A percentile compares a stretch with the other conserved stretches of the same genome.
Conservation (phyloP, 2,329 filamentous ascomycete species). For the Leptographium galeiforme region DNA sequence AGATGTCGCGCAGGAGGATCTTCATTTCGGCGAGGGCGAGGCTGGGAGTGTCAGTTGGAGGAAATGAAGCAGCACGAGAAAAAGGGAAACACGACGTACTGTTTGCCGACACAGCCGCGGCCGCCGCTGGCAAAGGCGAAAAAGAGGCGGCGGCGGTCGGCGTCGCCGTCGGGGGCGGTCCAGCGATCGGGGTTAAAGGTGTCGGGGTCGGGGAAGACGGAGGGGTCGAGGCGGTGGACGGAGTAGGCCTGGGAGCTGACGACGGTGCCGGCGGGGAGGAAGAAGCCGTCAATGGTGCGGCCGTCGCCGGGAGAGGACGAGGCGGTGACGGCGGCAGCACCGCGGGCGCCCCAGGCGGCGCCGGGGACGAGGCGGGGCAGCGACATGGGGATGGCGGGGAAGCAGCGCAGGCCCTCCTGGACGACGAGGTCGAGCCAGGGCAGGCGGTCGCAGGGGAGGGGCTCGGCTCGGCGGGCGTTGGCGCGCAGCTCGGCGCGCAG, state of each 20-base stretch:
- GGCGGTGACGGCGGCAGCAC: neutral
- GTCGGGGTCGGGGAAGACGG: conserved; percentile 69
- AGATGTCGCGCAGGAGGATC: conserved; percentile 47
- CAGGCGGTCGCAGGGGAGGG: conserved; percentile 31
- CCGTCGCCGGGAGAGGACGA: conserved; percentile 18
- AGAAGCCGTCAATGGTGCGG: conserved; percentile 39
- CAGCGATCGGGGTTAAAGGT: conserved; percentile 70
- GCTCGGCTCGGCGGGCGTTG: neutral
- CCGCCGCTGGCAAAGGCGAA: conserved; percentile 56
- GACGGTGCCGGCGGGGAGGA: conserved; percentile 37
- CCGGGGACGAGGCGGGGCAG: conserved; percentile 45
- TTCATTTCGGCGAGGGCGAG: conserved; percentile 58
- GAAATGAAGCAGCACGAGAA: neutral
- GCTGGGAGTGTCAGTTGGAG: conserved; percentile 16
- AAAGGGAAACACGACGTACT: conserved; percentile 34
- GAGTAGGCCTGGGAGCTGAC: conserved; percentile 51
- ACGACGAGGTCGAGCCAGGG: conserved; percentile 50
- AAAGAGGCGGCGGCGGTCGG: conserved; percentile 49
- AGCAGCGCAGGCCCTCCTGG: conserved; percentile 47
- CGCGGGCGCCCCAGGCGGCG: neutral
- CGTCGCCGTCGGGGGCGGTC: conserved; percentile 61
- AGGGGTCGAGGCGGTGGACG: conserved; percentile 42
- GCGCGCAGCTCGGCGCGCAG: conserved; percentile 37
- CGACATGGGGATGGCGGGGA: conserved; percentile 53
- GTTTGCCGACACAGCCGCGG: conserved; percentile 51